Conservation (phyloP, 2,329 filamentous ascomycete genomes). For the Trichophyton simii region DNA sequence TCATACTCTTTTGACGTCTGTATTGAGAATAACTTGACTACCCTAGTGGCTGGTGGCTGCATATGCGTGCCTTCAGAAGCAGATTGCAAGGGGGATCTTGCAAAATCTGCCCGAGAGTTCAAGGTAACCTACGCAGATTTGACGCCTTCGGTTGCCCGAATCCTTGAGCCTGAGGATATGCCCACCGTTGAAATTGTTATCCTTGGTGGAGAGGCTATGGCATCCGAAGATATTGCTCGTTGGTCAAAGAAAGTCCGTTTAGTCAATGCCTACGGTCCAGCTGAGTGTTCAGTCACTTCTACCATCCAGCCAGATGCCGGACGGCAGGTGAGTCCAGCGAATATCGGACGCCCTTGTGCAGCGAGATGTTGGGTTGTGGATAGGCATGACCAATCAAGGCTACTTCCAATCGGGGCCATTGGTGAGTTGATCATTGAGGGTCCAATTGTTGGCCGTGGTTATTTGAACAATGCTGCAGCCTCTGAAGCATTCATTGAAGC, state of each 20-base stretch:
- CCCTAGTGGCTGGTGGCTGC: constrained; percentile 25
- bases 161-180: constrained; percentile 27
- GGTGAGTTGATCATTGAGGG: constrained; percentile 41
- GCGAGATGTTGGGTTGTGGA: constrained; percentile 5
- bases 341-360: constrained; percentile 6
- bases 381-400: constrained; percentile 16
- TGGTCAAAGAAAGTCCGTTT: constrained; percentile 23
- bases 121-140: constrained; percentile 39
- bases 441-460: constrained; percentile 26
- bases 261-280: constrained; percentile 26
- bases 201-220: constrained; percentile 19
- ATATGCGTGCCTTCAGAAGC: constrained; percentile 32
- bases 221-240: constrained; percentile 14
- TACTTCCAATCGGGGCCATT: constrained; percentile 43
- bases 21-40: constrained; percentile 66
- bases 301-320: background rate
- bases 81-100: constrained; percentile 30
- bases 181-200: constrained; percentile 27
- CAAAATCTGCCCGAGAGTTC: background rate
- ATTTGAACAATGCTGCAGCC: constrained; percentile 19
- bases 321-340: constrained; percentile 1
- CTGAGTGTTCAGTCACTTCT: constrained; percentile 8
- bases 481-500: constrained; percentile 13
- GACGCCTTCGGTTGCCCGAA: constrained; percentile 41
- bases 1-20: constrained; percentile 81